These are phyloP conservation scores for Corchorus olitorius DNA, from an alignment of 345 rosid genomes.

Conservation along the genomic window DNA sequence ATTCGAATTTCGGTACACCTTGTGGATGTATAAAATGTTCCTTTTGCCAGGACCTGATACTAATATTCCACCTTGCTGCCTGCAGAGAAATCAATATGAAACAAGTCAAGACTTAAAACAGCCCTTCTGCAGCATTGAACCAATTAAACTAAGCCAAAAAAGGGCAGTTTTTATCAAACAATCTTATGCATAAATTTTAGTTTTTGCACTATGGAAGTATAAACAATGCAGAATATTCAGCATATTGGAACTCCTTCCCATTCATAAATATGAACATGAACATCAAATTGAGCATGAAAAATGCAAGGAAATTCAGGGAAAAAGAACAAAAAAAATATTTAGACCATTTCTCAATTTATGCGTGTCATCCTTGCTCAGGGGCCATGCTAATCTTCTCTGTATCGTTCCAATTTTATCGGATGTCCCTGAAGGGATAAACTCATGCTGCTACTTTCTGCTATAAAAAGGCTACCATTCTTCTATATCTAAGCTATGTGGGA, in stretches of 20 bases:
- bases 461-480: no score
- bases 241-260: no score
- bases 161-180: background rate
- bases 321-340: background rate
- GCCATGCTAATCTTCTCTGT: slow-evolving; percentile 27
- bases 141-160: background rate
- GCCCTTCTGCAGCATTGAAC: background rate
- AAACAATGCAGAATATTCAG: no score
- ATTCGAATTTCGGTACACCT: slow-evolving; percentile 37
- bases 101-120: background rate
- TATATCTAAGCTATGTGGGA: no score
- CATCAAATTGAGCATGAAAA: no score
- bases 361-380: slow-evolving; percentile 28
- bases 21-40: slow-evolving; percentile 78
- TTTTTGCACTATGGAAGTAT: no score
- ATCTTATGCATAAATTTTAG: slow-evolving; percentile 3
- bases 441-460: no score
- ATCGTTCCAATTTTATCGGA: slow-evolving; percentile 23
- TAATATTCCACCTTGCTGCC: slow-evolving; percentile 95
- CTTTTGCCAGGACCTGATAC: slow-evolving; percentile 89
- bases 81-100: slow-evolving; percentile 36
- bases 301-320: no score
- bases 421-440: background rate
- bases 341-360: slow-evolving; percentile 23
- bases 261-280: no score